Conservation (phyloP, 2,329 filamentous ascomycete genomes). For the Aspergillus fijiensis region DNA sequence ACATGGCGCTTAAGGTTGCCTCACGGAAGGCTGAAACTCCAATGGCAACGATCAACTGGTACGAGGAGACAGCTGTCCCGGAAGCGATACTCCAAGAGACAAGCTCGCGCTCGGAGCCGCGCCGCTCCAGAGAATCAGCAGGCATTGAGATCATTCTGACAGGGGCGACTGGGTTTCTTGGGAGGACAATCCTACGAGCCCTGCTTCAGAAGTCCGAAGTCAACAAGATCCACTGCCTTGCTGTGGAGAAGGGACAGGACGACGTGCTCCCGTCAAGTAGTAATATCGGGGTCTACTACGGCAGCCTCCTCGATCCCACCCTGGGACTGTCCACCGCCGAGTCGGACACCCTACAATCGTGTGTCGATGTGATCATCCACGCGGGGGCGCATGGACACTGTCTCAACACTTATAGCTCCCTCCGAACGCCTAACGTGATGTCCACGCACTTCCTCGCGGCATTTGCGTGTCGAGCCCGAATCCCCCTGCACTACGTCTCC, state of each 20-base stretch:
- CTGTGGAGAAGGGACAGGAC: slow-evolving; percentile 19
- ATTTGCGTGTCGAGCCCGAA: neutral
- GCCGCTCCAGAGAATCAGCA: neutral
- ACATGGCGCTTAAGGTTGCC: slow-evolving; percentile 7
- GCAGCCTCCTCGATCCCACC: neutral
- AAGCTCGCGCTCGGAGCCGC: neutral
- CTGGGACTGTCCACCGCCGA: slow-evolving; percentile 1
- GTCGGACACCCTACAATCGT: neutral
- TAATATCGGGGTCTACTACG: neutral
- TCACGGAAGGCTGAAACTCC: neutral
- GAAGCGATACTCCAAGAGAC: neutral
- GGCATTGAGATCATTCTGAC: slow-evolving; percentile 24
- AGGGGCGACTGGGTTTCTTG: slow-evolving; percentile 41
- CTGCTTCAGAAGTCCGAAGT: slow-evolving; percentile 38
- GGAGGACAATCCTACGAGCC: slow-evolving; percentile 37
- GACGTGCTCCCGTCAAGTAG: neutral
- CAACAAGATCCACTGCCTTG: slow-evolving; percentile 46
- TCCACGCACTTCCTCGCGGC: slow-evolving; percentile 3
- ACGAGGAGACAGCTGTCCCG: slow-evolving; percentile 6
- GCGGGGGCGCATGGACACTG: slow-evolving; percentile 4
- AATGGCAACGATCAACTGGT: slow-evolving; percentile 9
- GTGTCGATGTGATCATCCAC: slow-evolving; percentile 8
- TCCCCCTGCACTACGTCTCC: slow-evolving; percentile 9
- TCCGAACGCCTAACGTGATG: neutral
- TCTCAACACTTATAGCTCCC: slow-evolving; percentile 2